A percentile compares a stretch with the other conserved stretches of the same genome.
phyloP scores from a whole-genome alignment of 1,139 yeast genomes.

The Kazachstania sp. region DNA sequence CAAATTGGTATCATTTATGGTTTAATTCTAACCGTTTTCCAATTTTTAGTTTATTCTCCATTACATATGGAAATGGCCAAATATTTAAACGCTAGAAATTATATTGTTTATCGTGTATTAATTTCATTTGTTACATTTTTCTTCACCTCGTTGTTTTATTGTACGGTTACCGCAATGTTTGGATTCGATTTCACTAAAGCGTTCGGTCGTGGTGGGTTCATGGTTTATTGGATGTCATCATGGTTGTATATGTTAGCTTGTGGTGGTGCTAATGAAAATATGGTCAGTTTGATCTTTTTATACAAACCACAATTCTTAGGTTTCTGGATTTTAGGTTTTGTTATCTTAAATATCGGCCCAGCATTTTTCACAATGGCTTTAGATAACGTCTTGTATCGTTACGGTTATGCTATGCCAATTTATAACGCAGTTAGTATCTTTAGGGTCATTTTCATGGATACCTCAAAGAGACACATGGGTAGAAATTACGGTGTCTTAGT shows the following conservation, averaged over 20 bases:
- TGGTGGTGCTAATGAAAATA: slow-evolving; percentile 55
- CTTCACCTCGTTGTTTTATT: slow-evolving; percentile 46
- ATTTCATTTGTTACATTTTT: slow-evolving; percentile 43
- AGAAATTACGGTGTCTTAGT: slow-evolving; percentile 47
- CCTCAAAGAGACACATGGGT: slow-evolving; percentile 50
- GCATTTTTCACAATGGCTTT: slow-evolving; percentile 53
- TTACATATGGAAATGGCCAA: slow-evolving; percentile 44
- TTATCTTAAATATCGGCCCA: slow-evolving; percentile 51
- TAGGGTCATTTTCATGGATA: slow-evolving; percentile 49
- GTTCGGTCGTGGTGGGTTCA: slow-evolving; percentile 53
- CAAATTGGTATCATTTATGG: slow-evolving; percentile 71
- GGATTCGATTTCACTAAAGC: slow-evolving; percentile 44
- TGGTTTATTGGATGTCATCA: slow-evolving; percentile 54
- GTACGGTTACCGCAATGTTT: slow-evolving; percentile 51
- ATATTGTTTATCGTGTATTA: slow-evolving; percentile 42
- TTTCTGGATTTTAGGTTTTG: slow-evolving; percentile 51
- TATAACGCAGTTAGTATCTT: slow-evolving; percentile 48
- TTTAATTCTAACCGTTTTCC: slow-evolving; percentile 57
- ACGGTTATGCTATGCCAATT: slow-evolving; percentile 60
- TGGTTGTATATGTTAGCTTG: slow-evolving; percentile 51
- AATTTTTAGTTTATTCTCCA: slow-evolving; percentile 48
- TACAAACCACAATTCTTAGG: slow-evolving; percentile 44
- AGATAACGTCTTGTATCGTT: slow-evolving; percentile 45
- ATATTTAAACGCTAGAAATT: slow-evolving; percentile 38
- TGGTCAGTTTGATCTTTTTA: slow-evolving; percentile 40